These are phyloP conservation scores for Ganoderma lingzhi DNA, from an alignment of 1,284 basidiomycete genomes.

Conservation along the genomic window DNA sequence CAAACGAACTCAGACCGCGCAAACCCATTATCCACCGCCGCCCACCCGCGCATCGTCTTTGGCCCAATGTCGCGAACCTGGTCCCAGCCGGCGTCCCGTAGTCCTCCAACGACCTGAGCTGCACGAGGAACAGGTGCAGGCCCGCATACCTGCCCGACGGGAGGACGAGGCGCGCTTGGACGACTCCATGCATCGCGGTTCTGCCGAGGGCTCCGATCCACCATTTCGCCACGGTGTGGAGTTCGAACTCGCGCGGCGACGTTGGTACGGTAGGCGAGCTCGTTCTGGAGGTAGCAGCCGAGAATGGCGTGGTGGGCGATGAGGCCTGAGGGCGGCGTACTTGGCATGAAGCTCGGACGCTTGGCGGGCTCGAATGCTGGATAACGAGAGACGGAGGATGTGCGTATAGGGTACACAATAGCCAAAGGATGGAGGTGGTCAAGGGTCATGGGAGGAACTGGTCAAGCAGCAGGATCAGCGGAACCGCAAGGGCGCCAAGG, in stretches of 20 bases:
- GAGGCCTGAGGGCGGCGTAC: conserved; percentile 51
- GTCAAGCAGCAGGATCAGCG: too few relatives aligned
- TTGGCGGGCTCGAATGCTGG: conserved; percentile 74
- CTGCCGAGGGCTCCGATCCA: conserved; percentile 64
- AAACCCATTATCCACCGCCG: too few relatives aligned
- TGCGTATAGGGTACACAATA: background rate
- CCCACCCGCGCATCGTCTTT: too few relatives aligned
- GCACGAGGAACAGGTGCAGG: too few relatives aligned
- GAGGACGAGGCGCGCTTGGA: too few relatives aligned
- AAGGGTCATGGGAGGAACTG: too few relatives aligned
- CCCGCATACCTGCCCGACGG: too few relatives aligned
- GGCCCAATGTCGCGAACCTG: too few relatives aligned
- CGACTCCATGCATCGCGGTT: too few relatives aligned
- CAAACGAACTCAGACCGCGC: conserved; percentile 77
- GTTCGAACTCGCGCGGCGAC: conserved; percentile 75
- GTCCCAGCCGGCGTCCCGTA: too few relatives aligned
- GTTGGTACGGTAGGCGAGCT: conserved; percentile 82
- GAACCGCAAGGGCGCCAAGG: background rate
- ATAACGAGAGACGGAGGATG: background rate
- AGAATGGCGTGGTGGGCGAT: conserved; percentile 64
- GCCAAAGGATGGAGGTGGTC: too few relatives aligned
- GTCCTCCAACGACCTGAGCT: too few relatives aligned
- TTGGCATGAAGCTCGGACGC: conserved; percentile 57
- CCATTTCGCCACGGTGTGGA: conserved; percentile 85
- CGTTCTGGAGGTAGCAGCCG: conserved; percentile 76